Evolutionary conservation across 108 stramenopile genomes (phyloP), one percentile per base, ranked within the genome.

Genomic region (Skeletonema potamos): DNA sequence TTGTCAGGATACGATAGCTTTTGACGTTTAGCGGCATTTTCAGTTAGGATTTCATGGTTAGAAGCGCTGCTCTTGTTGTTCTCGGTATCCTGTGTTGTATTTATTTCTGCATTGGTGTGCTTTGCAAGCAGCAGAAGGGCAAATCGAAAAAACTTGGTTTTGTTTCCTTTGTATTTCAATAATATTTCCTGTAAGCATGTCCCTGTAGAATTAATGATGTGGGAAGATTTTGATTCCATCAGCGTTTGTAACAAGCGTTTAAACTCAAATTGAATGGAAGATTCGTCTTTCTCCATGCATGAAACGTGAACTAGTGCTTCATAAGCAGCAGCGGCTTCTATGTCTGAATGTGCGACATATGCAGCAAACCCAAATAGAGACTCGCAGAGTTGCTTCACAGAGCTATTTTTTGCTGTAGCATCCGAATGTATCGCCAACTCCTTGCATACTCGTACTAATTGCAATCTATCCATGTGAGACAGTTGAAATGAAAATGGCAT

Each of bases 401-500:
- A 8, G 10, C 8, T 18, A 54, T 54, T 13, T 6, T 17, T 36
- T 6, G 65, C 1, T 1, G 17, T 29, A 17, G n/a, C 24, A 30
- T 71, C 61, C 2, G 15, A 4, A 44, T 12, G 2, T 54, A 76
- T 20, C 1, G 62, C 44, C 46, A 76, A 56, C 12, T 67, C 66
- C 27, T 46, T 44, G 30, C 74, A 76, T 33, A 68, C 62, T 24
- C 30, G 30, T 0, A 76, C 41, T 66, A 76, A 27, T 12, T 66
- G 48, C 30, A 76, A 30, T 76, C 67, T 61, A 55, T 76, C 74
- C 11, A 6, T 5, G 58, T 76, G 68, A 4, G 66, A 44, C 10
- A 76, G 34, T 39, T 76, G 66, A 59, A 76, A 76, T 56, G 74
- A 46, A 44, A 67, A 68, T 2, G 74, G 74, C 17, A 67, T 28